These are phyloP conservation scores for Cantharellus anzutake DNA, from an alignment of 768 basidiomycete species.

Conservation along the genomic window DNA sequence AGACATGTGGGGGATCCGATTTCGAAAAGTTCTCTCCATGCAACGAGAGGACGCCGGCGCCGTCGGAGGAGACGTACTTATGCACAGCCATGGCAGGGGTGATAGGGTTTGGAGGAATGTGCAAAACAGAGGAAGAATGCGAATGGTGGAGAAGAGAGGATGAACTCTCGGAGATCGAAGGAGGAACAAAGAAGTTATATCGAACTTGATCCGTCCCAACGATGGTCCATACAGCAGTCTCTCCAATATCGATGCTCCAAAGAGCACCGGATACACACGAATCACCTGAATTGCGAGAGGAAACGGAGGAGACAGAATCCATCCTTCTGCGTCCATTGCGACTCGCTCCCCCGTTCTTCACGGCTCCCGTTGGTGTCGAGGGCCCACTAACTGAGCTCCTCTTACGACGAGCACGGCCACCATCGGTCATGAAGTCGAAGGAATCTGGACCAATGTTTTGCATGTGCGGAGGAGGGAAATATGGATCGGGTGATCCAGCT, in stretches of 20 bases:
- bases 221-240: slow-evolving; percentile 89
- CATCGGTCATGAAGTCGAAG: slow-evolving; percentile 33
- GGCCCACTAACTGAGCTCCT: slow-evolving; percentile 29
- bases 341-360: slow-evolving; percentile 36
- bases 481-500: slow-evolving; percentile 1
- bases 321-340: slow-evolving; percentile 46
- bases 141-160: neutral
- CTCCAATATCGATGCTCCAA: slow-evolving; percentile 83
- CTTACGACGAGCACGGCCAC: slow-evolving; percentile 51
- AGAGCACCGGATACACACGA: slow-evolving; percentile 48
- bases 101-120: slow-evolving; percentile 25
- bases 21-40: slow-evolving; percentile 84
- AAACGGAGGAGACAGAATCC: slow-evolving; percentile 48
- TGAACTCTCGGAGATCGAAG: slow-evolving; percentile 40
- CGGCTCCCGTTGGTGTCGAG: slow-evolving; percentile 15
- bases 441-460: slow-evolving; percentile 6
- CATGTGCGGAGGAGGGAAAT: neutral
- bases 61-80: slow-evolving; percentile 40
- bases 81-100: slow-evolving; percentile 77
- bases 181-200: slow-evolving; percentile 86
- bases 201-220: slow-evolving; percentile 84
- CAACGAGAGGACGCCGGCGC: slow-evolving; percentile 47
- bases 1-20: slow-evolving; percentile 59
- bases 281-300: slow-evolving; percentile 43
- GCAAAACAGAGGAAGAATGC: slow-evolving; percentile 2